These are phyloP conservation scores for Mucor mucedo DNA, from an alignment of 371 early-diverging fungal genomes.

Conservation along the genomic window DNA sequence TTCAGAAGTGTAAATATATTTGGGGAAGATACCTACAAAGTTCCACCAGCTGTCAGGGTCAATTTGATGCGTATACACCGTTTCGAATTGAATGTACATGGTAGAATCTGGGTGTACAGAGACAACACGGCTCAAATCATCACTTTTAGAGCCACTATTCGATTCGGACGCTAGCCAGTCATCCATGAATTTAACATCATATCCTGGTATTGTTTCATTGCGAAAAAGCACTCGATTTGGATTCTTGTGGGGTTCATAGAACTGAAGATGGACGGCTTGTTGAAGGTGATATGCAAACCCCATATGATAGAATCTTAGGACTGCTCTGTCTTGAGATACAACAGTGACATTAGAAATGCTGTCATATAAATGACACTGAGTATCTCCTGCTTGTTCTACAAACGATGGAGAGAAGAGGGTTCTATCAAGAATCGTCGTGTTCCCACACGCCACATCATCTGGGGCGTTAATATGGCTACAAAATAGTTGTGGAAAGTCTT, in stretches of 20 bases:
- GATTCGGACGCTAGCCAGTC: neutral
- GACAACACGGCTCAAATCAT: no score
- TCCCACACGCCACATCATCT: neutral
- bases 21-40: conserved; percentile 39
- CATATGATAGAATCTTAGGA: no score
- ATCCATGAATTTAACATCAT: neutral
- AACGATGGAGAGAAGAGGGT: no score
- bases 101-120: neutral
- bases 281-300: no score
- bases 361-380: no score
- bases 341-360: no score
- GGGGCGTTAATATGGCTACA: neutral
- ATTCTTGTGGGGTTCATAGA: conserved; percentile 1
- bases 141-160: no score
- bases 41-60: conserved; percentile 24
- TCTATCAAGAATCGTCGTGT: no score
- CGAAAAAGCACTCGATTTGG: neutral
- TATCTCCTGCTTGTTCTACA: no score
- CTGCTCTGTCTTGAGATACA: no score
- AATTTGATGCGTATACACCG: neutral
- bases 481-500: no score
- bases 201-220: neutral
- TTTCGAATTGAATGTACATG: neutral
- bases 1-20: conserved; percentile 26
- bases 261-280: neutral